Percentiles rank a stretch among this genome's conserved stretches.
phyloP scores from a whole-genome alignment of 768 basidiomycete genomes.

The Calocybe indica region DNA sequence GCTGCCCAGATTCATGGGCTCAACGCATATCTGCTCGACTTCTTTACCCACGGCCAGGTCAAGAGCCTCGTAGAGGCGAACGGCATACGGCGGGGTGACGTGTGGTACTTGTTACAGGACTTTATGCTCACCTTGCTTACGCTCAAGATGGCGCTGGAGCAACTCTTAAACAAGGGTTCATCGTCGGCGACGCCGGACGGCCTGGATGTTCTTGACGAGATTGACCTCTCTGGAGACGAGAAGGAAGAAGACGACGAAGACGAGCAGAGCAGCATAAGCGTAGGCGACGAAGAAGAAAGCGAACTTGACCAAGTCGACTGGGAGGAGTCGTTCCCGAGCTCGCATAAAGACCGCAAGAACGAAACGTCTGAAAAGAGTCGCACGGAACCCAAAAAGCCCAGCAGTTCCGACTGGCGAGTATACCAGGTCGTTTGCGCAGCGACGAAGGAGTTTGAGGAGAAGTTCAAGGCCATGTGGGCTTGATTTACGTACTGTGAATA shows the following conservation, averaged over 20 bases:
- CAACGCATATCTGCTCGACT: slow-evolving; percentile 67
- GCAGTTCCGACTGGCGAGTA: slow-evolving; percentile 47
- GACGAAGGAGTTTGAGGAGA: slow-evolving; percentile 45
- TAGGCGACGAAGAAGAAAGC: slow-evolving; percentile 7
- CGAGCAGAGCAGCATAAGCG: background rate
- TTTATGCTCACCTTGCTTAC: slow-evolving; percentile 46
- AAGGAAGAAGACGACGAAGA: slow-evolving; percentile 16
- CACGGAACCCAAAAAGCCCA: slow-evolving; percentile 31
- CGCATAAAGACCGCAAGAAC: too few species aligned
- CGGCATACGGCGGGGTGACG: slow-evolving; percentile 51
- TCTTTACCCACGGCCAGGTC: slow-evolving; percentile 60
- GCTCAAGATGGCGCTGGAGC: slow-evolving; percentile 43
- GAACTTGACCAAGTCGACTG: slow-evolving; percentile 5
- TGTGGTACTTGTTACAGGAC: slow-evolving; percentile 63
- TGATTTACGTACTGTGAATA: slow-evolving; percentile 4
- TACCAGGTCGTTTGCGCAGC: slow-evolving; percentile 41
- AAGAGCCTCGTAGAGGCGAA: slow-evolving; percentile 44
- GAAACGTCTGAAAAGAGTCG: slow-evolving; percentile 1
- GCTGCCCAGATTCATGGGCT: slow-evolving; percentile 20
- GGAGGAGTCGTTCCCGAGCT: background rate
- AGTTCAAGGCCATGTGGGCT: slow-evolving; percentile 64
- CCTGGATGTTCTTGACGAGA: slow-evolving; percentile 7
- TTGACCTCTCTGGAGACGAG: slow-evolving; percentile 13
- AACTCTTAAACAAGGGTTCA: slow-evolving; percentile 26
- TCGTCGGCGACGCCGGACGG: slow-evolving; percentile 9